These are phyloP conservation scores for Arbutus unedo DNA, from an alignment of 148 eudicot genomes.

Conservation along the genomic window DNA sequence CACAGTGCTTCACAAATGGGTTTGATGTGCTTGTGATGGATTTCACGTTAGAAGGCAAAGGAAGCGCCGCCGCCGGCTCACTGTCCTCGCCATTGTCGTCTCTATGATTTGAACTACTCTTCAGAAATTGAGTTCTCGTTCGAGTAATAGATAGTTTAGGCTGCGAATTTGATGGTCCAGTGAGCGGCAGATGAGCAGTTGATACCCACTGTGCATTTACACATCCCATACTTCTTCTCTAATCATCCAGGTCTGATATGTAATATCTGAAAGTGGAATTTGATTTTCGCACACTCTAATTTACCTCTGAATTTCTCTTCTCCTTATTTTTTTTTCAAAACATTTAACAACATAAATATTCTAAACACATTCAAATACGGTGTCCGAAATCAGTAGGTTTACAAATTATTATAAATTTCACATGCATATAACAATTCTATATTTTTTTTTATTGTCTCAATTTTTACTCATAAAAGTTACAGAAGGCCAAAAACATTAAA, in stretches of 20 bases:
- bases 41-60: constrained; percentile 33
- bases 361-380: too few species aligned
- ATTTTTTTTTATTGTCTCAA: too few species aligned
- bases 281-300: too few species aligned
- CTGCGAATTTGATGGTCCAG: constrained; percentile 11
- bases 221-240: constrained; percentile 6
- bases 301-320: too few species aligned
- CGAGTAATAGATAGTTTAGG: constrained; percentile 8
- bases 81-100: background rate
- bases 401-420: too few species aligned
- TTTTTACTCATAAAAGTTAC: too few species aligned
- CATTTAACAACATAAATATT: too few species aligned
- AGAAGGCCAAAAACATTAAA: too few species aligned
- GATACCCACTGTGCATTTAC: constrained; percentile 18
- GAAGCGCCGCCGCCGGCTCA: constrained; percentile 6
- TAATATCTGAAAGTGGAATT: background rate
- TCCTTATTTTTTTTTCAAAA: too few species aligned
- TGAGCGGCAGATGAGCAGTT: constrained; percentile 12
- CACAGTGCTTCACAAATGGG: constrained; percentile 86
- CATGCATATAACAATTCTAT: too few species aligned
- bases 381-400: too few species aligned
- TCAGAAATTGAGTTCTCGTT: constrained; percentile 1
- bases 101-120: background rate
- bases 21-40: constrained; percentile 77
- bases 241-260: background rate